Conservation (phyloP, 129 eudicot genomes). For the Chrysanthemum makinoi region DNA sequence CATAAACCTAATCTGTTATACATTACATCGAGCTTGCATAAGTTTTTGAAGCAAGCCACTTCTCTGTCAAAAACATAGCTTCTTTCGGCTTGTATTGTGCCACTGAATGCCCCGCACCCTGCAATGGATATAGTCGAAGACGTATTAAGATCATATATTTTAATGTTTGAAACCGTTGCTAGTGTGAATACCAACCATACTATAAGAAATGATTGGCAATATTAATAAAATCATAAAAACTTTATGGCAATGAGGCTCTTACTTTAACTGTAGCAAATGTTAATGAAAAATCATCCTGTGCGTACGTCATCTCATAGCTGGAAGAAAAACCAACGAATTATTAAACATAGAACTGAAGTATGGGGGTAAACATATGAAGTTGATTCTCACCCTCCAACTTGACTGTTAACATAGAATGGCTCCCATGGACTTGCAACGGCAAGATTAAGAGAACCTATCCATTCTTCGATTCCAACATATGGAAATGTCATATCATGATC, state of each 20-base stretch:
- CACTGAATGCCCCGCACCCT: constrained; percentile 46
- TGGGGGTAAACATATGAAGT: too few species aligned
- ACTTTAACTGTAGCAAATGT: constrained; percentile 40
- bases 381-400: constrained; percentile 28
- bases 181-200: too few species aligned
- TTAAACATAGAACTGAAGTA: not conserved
- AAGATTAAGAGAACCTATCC: constrained; percentile 29
- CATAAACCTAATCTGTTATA: not conserved
- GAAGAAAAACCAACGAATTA: not conserved
- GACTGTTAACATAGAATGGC: constrained; percentile 27
- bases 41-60: constrained; percentile 29
- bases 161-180: not conserved
- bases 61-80: constrained; percentile 29
- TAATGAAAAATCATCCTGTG: constrained; percentile 19
- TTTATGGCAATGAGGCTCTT: not conserved
- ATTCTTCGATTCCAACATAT: constrained; percentile 19
- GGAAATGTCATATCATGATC: constrained; percentile 39
- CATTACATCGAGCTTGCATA: constrained; percentile 28
- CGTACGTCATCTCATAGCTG: constrained; percentile 31
- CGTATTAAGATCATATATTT: not conserved
- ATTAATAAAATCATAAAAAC: not conserved
- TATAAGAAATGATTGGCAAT: not conserved
- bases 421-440: constrained; percentile 23
- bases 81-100: constrained; percentile 38
- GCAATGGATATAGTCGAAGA: not conserved